These are phyloP conservation scores for Aspergillus incahuasiensis DNA, from an alignment of 495 filamentous ascomycete genomes.

Conservation along the genomic window DNA sequence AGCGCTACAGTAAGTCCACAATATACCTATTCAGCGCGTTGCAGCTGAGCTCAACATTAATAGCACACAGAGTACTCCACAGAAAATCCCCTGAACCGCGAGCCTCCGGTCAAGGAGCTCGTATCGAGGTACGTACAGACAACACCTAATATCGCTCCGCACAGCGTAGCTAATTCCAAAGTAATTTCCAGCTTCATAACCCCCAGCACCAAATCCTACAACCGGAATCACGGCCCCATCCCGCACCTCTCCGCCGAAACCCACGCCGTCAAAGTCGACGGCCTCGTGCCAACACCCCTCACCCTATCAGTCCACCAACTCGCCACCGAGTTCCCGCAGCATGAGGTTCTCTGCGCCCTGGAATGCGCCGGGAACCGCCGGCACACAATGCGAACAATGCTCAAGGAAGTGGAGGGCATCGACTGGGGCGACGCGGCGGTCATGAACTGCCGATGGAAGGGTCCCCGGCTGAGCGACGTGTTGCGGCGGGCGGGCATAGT, in stretches of 20 bases:
- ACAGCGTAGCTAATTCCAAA: background rate
- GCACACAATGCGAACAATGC: slow-evolving; percentile 58
- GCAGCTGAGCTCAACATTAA: background rate
- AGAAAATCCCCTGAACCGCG: slow-evolving; percentile 41
- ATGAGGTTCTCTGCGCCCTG: slow-evolving; percentile 51
- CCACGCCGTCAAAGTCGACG: slow-evolving; percentile 43
- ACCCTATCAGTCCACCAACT: slow-evolving; percentile 36
- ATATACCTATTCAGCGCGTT: background rate
- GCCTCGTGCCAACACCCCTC: slow-evolving; percentile 28
- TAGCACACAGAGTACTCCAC: slow-evolving; percentile 27
- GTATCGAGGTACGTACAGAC: slow-evolving; percentile 25
- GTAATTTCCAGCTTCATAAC: slow-evolving; percentile 48
- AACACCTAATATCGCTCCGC: background rate
- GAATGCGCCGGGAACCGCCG: slow-evolving; percentile 63
- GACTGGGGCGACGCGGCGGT: slow-evolving; percentile 62
- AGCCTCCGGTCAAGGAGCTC: slow-evolving; percentile 36
- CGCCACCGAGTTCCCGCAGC: slow-evolving; percentile 43
- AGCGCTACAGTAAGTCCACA: background rate
- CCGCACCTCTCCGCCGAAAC: slow-evolving; percentile 35
- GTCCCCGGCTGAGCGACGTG: slow-evolving; percentile 52
- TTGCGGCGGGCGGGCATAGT: slow-evolving; percentile 34
- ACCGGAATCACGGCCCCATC: slow-evolving; percentile 52
- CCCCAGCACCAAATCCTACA: slow-evolving; percentile 31
- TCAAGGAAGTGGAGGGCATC: slow-evolving; percentile 58
- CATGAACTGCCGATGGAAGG: slow-evolving; percentile 58